A percentile compares a stretch with the other conserved stretches of the same genome.
Conservation (phyloP, 2,329 filamentous ascomycete genomes). For the Paracorniculantispora psalliotae region DNA sequence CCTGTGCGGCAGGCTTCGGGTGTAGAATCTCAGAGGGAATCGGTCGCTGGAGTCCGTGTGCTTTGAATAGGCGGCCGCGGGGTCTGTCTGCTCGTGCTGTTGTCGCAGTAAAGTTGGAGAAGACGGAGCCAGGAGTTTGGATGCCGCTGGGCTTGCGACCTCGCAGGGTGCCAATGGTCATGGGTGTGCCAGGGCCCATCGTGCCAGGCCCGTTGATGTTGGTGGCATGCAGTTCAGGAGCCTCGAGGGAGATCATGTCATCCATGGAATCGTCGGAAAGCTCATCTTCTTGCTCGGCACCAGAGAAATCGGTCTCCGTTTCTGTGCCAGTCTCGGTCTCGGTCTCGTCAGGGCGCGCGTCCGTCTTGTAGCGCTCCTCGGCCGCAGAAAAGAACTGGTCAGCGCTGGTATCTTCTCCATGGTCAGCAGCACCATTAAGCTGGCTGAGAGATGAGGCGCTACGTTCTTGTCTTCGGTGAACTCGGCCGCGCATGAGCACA, state of each 20-base stretch:
- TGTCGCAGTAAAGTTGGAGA: conserved; percentile 80
- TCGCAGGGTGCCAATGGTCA: conserved; percentile 57
- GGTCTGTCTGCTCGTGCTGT: conserved; percentile 71
- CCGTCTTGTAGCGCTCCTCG: conserved; percentile 66
- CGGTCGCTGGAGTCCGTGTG: conserved; percentile 65
- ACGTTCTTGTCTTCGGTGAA: conserved; percentile 48
- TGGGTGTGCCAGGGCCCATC: conserved; percentile 74
- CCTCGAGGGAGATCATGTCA: conserved; percentile 85
- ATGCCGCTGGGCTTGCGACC: conserved; percentile 64
- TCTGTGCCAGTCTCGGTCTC: conserved; percentile 56
- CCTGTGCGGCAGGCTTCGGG: conserved; percentile 68
- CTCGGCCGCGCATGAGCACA: conserved; percentile 64
- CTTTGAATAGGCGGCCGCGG: conserved; percentile 76
- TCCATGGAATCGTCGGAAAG: conserved; percentile 88
- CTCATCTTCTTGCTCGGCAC: conserved; percentile 62
- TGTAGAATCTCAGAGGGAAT: conserved; percentile 78
- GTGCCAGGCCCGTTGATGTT: conserved; percentile 75
- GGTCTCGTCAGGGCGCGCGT: conserved; percentile 46
- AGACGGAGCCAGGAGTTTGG: conserved; percentile 80
- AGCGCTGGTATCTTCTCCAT: conserved; percentile 77
- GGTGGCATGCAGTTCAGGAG: conserved; percentile 72
- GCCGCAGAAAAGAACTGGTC: conserved; percentile 92
- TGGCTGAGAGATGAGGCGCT: conserved; percentile 42
- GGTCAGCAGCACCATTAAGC: conserved; percentile 55
- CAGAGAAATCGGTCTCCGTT: conserved; percentile 58